Base-by-base conservation (phyloP, 352 stramenopile genomes). In the Phytophthora citricola region DNA sequence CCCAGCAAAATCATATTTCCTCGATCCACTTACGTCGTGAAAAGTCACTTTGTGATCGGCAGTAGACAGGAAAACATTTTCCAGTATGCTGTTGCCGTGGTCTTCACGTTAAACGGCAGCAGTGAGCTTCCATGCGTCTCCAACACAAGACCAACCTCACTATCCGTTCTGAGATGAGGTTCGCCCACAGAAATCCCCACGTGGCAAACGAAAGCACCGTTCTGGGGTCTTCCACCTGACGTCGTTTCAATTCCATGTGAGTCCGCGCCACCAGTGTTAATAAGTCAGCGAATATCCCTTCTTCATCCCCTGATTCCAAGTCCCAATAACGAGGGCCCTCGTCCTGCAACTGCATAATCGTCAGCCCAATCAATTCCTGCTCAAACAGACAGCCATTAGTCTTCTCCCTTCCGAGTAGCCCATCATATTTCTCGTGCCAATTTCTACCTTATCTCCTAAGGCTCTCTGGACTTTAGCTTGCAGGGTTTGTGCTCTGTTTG, bases 201-300 rank as follows among this genome's bases (percentile, higher is more conserved):
- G 56, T 66, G 1, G 57, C 39, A 22, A 44, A 71, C 22, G 15
- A 34, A 15, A 56, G 2, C 4, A 58, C 39, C 50, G 45, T 54
- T 56, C 58, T 58, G 3, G 70, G 50, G 48, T 68, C n/a, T 24
- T 71, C 36, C 36, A 68, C 29, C 39, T 55, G 49, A 5, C 27
- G 62, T 53, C 12, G 47, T 22, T 73, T 31, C 12, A 78, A 41
- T 22, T 73, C 55, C 20, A 75, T 10, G n/a, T 36, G 57, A 17
- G 40, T 50, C 46, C 45, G 57, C 20, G 56, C 59, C 24, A 71
- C 24, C 10, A 77, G 43, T 1, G 57, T n/a, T 6, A 78, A 43
- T 43, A 74, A 71, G 43, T 79, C 58, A 5, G 59, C 45, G 32
- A 75, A 71, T 12, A 79, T 63, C 10, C 15, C 57, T 20, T 69